These are phyloP conservation scores for Apiospora marii DNA, from an alignment of 2,329 filamentous ascomycete species.

Conservation along the genomic window DNA sequence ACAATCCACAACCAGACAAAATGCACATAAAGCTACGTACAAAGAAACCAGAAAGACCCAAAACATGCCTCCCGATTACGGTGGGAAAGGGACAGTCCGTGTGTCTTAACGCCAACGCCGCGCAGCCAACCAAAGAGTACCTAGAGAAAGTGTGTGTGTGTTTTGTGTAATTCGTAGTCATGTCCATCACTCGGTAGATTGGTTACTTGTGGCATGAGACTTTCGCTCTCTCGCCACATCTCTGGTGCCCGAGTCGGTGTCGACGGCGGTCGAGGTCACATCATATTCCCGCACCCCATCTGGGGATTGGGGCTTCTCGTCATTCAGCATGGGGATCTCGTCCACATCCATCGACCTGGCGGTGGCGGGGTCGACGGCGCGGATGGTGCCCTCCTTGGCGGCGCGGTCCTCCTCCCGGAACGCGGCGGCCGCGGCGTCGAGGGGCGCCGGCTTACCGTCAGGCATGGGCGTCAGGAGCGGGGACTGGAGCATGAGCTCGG, in stretches of 20 bases:
- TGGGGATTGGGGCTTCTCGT: conserved; percentile 46
- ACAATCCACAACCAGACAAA: background rate
- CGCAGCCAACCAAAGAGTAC: background rate
- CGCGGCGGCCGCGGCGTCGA: conserved; percentile 31
- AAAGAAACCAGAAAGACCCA: background rate
- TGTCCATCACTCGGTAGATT: background rate
- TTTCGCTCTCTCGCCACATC: conserved; percentile 59
- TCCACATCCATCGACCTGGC: conserved; percentile 51
- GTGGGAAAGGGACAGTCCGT: background rate
- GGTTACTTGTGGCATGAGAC: background rate
- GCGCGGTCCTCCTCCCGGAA: conserved; percentile 25
- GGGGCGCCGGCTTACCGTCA: conserved; percentile 30
- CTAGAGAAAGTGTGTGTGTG: background rate
- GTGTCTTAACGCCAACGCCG: background rate
- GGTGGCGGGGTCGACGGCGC: conserved; percentile 38
- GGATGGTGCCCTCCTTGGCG: conserved; percentile 33
- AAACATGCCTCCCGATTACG: background rate
- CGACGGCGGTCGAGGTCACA: conserved; percentile 23
- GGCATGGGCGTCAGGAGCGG: conserved; percentile 49
- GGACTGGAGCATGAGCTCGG: conserved; percentile 54
- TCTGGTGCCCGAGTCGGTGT: conserved; percentile 52
- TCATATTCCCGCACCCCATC: background rate
- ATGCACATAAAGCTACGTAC: background rate
- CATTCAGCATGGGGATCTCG: conserved; percentile 63
- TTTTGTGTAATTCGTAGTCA: background rate